Base-by-base conservation (phyloP, 2,329 filamentous ascomycete species). In the Teratosphaeria gauchensis region DNA sequence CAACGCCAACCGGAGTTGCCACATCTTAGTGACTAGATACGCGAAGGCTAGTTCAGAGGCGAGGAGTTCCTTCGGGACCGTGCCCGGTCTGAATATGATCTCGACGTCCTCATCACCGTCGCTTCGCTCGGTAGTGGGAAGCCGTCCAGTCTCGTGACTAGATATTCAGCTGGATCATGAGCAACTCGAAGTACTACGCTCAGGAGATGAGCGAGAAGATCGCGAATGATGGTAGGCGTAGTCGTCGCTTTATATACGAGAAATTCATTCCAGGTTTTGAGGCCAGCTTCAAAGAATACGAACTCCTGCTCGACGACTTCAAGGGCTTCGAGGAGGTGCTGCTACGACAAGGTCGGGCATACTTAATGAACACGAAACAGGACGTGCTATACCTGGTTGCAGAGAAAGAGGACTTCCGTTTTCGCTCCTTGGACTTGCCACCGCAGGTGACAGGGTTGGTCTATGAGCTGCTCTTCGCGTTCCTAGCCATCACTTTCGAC, bases 81-180 rank as follows among this genome's bases (percentile, higher is more conserved):
- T 28, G 24, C 24, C 24, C 4, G 24, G 24, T 28, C 24, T 28
- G 24, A 28, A 28, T 28, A 28, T 28, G 24, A 28, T 28, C 24
- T 28, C 3, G 54, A 16, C 30, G 60, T 56, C 35, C 21, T 58
- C n/a, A 52, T 57, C 21, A 33, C 58, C 21, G 60, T 62, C 56
- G 58, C 60, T 14, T 42, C 56, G n/a, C 42, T 62, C 21, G 35
- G 55, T n/a, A 53, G 24, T 4, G 14, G 16, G 4, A 12, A 53
- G 24, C 16, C 28, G 16, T 53, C 14, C 24, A n/a, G 11, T 12
- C 7, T n/a, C 51, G 24, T 7, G 12, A 21, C 19, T 3, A 53
- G 16, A 53, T 53, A 3, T 3, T 53, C 6, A 9, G 12, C 51
- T 53, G 51, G 51, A 30, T 53, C 24, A 21, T 33, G 4, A 31